Conservation (phyloP, 2,329 filamentous ascomycete species). For the Paecilomyces sp. region DNA sequence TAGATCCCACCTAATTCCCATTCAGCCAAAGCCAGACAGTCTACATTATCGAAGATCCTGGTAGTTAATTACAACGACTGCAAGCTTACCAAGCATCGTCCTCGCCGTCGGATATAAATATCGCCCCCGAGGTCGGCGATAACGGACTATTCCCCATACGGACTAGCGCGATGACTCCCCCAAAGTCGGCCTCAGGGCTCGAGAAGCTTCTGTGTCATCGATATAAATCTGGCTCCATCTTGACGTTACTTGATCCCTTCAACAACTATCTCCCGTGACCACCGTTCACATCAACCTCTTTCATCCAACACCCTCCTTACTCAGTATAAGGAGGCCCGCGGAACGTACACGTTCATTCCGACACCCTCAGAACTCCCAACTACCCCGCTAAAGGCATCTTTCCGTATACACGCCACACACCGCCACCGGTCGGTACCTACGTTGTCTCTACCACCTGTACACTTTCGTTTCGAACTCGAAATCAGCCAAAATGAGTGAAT, state of each 20-base stretch:
- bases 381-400: not conserved
- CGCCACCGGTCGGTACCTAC: not conserved
- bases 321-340: not conserved
- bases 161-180: not conserved
- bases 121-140: not conserved
- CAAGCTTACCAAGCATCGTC: not conserved
- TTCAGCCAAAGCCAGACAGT: not conserved
- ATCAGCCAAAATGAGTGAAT: conserved; percentile 59
- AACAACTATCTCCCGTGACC: conserved; percentile 21
- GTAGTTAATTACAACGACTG: not conserved
- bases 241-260: conserved; percentile 14
- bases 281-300: conserved; percentile 11
- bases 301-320: not conserved
- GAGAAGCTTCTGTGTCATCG: conserved; percentile 33
- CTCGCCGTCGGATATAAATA: not conserved
- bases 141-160: not conserved
- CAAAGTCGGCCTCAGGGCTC: conserved; percentile 14
- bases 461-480: not conserved
- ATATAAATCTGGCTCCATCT: conserved; percentile 25
- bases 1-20: too few relatives aligned
- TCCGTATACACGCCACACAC: not conserved
- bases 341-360: conserved; percentile 1
- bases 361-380: not conserved
- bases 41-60: not conserved
- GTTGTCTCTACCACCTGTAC: not conserved